Percentiles rank a stretch among this genome's conserved stretches.
Conservation (phyloP, 148 eudicot species). For the Camellia sinensis region DNA sequence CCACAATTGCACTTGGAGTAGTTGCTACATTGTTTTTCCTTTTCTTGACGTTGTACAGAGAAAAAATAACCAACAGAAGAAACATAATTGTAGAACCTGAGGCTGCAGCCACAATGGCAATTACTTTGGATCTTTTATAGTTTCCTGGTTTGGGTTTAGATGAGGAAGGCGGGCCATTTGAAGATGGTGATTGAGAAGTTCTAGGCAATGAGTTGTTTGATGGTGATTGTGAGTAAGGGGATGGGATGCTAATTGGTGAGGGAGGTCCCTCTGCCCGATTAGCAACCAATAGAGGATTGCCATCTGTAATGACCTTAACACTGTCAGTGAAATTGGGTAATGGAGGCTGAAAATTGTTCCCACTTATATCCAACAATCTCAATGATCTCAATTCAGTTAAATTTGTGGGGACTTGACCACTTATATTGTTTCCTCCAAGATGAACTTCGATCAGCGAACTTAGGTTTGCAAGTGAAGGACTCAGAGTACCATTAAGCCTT, state of each 20-base stretch:
- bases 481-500: constrained; percentile 61
- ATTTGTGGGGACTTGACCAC: constrained; percentile 44
- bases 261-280: constrained; percentile 18
- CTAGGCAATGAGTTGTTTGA: constrained; percentile 15
- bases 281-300: constrained; percentile 43
- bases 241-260: constrained; percentile 18
- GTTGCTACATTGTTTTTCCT: constrained; percentile 19
- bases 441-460: constrained; percentile 46
- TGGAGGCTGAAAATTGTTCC: constrained; percentile 57
- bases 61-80: constrained; percentile 27
- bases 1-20: constrained; percentile 38
- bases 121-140: constrained; percentile 22
- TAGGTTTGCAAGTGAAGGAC: constrained; percentile 53
- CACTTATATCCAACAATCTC: constrained; percentile 54
- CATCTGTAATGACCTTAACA: constrained; percentile 43
- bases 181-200: constrained; percentile 19
- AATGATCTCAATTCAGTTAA: constrained; percentile 48
- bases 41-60: constrained; percentile 35
- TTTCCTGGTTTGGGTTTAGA: not conserved
- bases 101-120: constrained; percentile 23
- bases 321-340: constrained; percentile 48
- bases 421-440: constrained; percentile 45
- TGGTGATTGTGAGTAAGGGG: constrained; percentile 23
- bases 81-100: constrained; percentile 20
- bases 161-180: constrained; percentile 16